Evolutionary conservation across 2,329 filamentous ascomycete genomes (phyloP), one percentile per base, ranked within the genome.

Genomic region (Stemphylium lycopersici): DNA sequence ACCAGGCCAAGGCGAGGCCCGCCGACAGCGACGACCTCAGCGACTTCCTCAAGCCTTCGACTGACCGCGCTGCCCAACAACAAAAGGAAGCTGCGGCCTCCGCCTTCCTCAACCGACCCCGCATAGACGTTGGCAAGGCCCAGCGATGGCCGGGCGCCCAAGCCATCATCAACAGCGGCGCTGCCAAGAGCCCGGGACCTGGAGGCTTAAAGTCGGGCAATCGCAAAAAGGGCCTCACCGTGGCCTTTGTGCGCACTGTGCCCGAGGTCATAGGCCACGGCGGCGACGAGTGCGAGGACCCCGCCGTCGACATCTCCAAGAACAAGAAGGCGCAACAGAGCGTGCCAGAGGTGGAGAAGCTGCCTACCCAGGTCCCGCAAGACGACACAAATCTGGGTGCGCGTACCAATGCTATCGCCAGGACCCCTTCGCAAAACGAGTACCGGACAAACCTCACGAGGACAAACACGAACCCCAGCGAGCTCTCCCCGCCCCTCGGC

Each of bases 251-350:
- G 47, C 86, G 90, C 63, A 83, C 82, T 8, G 81, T 83, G 49
- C 92, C 93, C 6, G 89, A 91, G 41, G 77, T 96, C 58, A 97
- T 98, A 68, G 93, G 93, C 41, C 88, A 93, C 74, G 93, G 93
- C 53, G 93, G 93, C 31, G 93, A 97, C 68, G 92, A 96, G 73
- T 88, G 89, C 49, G 87, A 90, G 48, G 78, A 83, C 7, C 90
- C 90, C 1, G 84, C 87, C 1, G 79, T 86, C 16, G 89, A 95
- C 69, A 88, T 96, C 49, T 87, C 86, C 4, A 82, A 80, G 70
- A 79, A 78, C 58, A 87, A 83, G 73, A 72, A 70, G 54, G 59
- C 26, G 59, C 51, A 29, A 11, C 26, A 29, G 56, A 69, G 59
- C 48, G 20, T 59, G 31, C 45, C 65, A 6, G 56, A 56, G 16